Base-by-base conservation (phyloP, 2,329 filamentous ascomycete species). In the Dryadomyces quercivorus region DNA sequence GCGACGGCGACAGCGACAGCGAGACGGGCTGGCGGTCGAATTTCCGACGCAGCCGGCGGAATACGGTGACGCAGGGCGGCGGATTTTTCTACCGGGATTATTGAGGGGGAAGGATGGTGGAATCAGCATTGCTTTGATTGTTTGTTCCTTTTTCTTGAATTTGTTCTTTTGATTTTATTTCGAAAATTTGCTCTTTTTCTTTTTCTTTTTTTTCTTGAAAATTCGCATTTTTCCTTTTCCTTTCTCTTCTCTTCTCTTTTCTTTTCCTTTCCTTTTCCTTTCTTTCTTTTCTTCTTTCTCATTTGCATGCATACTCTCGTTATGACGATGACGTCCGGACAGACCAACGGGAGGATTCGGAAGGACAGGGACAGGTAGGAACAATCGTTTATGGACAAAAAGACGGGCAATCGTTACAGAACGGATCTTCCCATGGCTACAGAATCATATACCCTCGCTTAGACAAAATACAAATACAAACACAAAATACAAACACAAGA, bases 71-170 rank as follows among this genome's bases (percentile, higher is more conserved):
- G 21, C 46, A 45, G 15, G 22, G 36, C 26, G 56, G 56, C 16
- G 53, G 56, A 12, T 57, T 57, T 22, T 55, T 51, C 38, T 57
- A 57, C 46, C 50, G 50, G 5, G 56, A 57, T 36, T 57, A 57
- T 43, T 57, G 22, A 54, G 1, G 1, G 15, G 2, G 38, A 15
- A 5, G 1, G n/a, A 7, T 21, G 34, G 47, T 9, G 42, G 42
- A 8, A 44, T 40, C 34, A 40, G 36, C 10, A 3, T 40, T 40
- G 36, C 4, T 16, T 36, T 12, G 45, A 13, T 26, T 13, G 8
- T 46, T 16, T 46, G n/a, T n/a, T n/a, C n/a, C n/a, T n/a, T n/a
- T n/a, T n/a, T n/a, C n/a, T n/a, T n/a, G n/a, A n/a, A n/a, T n/a
- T n/a, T n/a, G n/a, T 26, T 12, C 16, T 13, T 46, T 40, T 20